These are phyloP conservation scores for Linnemannia zychae DNA, from an alignment of 192 early-diverging fungal species.

Conservation along the genomic window DNA sequence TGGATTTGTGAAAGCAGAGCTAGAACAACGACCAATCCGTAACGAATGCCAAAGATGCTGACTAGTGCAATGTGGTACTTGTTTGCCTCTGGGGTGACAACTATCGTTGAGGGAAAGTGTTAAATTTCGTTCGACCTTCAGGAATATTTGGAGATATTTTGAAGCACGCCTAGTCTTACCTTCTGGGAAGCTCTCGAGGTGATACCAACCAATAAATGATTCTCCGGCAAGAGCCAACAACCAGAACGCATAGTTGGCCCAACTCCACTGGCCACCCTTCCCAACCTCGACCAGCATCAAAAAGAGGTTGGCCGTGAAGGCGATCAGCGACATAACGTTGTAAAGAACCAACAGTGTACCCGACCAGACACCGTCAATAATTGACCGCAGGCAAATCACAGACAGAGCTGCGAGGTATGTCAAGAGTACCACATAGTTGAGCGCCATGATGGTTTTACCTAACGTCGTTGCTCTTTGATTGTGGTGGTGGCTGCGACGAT, in stretches of 20 bases:
- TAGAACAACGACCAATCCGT: constrained; percentile 48
- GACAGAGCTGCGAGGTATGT: constrained; percentile 54
- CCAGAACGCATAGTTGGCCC: constrained; percentile 70
- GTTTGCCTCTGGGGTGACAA: constrained; percentile 17
- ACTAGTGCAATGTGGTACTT: constrained; percentile 58
- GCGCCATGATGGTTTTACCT: constrained; percentile 30
- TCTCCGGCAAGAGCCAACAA: constrained; percentile 58
- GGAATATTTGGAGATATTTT: too few species aligned
- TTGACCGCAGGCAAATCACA: constrained; percentile 52
- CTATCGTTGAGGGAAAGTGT: not conserved
- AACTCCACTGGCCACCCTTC: constrained; percentile 61
- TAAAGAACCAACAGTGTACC: constrained; percentile 60
- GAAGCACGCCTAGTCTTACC: not conserved
- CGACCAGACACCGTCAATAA: constrained; percentile 59
- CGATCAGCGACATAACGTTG: constrained; percentile 52
- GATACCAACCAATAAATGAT: constrained; percentile 54
- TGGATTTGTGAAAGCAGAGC: constrained; percentile 55
- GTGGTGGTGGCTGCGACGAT: not conserved
- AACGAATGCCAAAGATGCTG: constrained; percentile 62
- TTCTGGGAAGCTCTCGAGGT: constrained; percentile 24
- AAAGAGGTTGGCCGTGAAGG: constrained; percentile 53
- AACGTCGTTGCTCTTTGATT: constrained; percentile 19
- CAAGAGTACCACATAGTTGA: constrained; percentile 42
- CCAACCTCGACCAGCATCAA: constrained; percentile 55
- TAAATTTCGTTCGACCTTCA: too few species aligned